A percentile compares a stretch with the other conserved stretches of the same genome.
These are phyloP conservation scores for Daldinia childiae DNA, from an alignment of 495 filamentous ascomycete genomes.

Conservation along the genomic window DNA sequence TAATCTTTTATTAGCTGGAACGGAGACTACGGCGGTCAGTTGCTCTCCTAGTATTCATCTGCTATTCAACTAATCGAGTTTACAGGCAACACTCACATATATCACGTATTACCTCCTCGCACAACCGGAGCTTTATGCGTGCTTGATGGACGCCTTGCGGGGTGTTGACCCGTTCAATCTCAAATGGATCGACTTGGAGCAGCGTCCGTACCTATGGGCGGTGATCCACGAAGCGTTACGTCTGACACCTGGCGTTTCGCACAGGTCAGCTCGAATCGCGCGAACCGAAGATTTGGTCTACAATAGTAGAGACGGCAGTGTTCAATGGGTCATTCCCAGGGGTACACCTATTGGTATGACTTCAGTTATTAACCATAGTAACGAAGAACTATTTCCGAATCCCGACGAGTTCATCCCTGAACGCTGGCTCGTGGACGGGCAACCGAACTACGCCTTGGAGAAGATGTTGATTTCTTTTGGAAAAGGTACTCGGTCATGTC, in stretches of 20 bases:
- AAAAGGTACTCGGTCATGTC: conserved; percentile 58
- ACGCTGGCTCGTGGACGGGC: conserved; percentile 57
- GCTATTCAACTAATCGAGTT: conserved; percentile 10
- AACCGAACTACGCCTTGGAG: conserved; percentile 51
- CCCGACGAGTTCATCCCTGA: conserved; percentile 60
- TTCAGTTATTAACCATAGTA: conserved; percentile 57
- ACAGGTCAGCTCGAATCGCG: conserved; percentile 52
- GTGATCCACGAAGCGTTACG: conserved; percentile 56
- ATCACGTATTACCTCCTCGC: conserved; percentile 49
- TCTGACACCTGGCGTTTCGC: conserved; percentile 54
- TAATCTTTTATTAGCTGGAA: conserved; percentile 45
- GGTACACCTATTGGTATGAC: conserved; percentile 60
- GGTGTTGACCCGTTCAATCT: conserved; percentile 31
- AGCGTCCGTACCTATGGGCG: conserved; percentile 60
- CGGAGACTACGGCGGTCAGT: conserved; percentile 43
- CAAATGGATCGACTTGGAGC: conserved; percentile 45
- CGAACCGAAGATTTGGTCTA: conserved; percentile 51
- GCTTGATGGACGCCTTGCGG: conserved; percentile 45
- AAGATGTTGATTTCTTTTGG: conserved; percentile 60
- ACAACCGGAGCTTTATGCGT: conserved; percentile 36
- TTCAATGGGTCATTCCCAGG: conserved; percentile 44
- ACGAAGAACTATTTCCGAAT: conserved; percentile 59
- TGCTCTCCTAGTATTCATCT: neutral
- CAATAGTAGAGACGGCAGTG: conserved; percentile 45
- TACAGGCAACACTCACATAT: conserved; percentile 43